A percentile compares a stretch with the other conserved stretches of the same genome.
phyloP scores from a whole-genome alignment of 768 basidiomycete genomes.

The Collybia mongolica region DNA sequence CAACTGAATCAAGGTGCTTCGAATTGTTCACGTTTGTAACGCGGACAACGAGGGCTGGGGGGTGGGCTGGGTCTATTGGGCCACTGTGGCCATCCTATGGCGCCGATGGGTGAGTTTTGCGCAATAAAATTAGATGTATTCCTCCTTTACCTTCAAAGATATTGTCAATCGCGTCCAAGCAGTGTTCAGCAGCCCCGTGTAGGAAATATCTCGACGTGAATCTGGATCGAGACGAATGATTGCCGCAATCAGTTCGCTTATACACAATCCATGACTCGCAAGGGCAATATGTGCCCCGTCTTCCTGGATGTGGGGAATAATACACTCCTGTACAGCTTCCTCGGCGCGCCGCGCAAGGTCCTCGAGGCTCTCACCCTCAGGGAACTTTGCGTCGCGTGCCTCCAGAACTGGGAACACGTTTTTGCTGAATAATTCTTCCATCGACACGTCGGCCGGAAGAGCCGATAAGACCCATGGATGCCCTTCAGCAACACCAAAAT shows the following conservation, averaged over 20 bases:
- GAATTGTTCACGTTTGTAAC: slow-evolving; percentile 35
- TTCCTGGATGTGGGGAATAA: slow-evolving; percentile 56
- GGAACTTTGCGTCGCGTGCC: slow-evolving; percentile 52
- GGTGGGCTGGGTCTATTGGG: slow-evolving; percentile 21
- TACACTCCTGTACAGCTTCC: slow-evolving; percentile 46
- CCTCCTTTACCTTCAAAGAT: slow-evolving; percentile 37
- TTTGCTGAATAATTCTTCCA: slow-evolving; percentile 44
- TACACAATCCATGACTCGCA: slow-evolving; percentile 76
- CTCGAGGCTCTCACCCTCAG: slow-evolving; percentile 64
- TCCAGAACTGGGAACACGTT: slow-evolving; percentile 54
- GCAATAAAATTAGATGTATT: neutral
- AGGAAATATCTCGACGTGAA: slow-evolving; percentile 33
- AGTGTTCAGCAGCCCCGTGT: slow-evolving; percentile 61
- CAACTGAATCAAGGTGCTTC: slow-evolving; percentile 31
- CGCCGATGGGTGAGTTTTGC: neutral
- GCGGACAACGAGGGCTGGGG: slow-evolving; percentile 29
- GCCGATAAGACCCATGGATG: slow-evolving; percentile 39
- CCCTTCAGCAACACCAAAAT: slow-evolving; percentile 75
- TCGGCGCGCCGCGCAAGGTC: slow-evolving; percentile 60
- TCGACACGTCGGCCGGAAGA: slow-evolving; percentile 26
- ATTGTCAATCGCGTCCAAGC: slow-evolving; percentile 67
- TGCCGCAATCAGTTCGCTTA: slow-evolving; percentile 57
- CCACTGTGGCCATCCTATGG: slow-evolving; percentile 22
- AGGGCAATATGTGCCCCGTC: slow-evolving; percentile 58
- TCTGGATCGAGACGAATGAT: slow-evolving; percentile 51